Percentiles rank a stretch among this genome's conserved stretches.
Evolutionary conservation across 805 yeast species (phyloP).

Genomic region (Suhomyces xylopsoci): DNA sequence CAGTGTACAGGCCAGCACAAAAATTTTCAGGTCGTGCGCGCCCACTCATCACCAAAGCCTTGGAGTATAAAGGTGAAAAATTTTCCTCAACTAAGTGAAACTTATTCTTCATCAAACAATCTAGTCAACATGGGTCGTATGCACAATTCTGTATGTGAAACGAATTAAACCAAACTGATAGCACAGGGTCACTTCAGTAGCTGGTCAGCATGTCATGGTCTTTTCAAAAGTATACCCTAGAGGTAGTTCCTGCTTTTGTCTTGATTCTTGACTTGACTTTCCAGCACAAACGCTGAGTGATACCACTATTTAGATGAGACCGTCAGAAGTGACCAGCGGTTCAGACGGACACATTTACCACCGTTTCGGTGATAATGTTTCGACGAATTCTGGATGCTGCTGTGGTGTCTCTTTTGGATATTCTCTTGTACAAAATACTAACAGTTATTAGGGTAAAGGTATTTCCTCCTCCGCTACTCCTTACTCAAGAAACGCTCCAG

Average conservation of each 20-base stretch:
- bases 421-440: conserved; percentile 27
- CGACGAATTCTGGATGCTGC: not conserved
- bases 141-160: conserved; percentile 91
- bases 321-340: not conserved
- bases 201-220: conserved; percentile 11
- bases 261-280: conserved; percentile 16
- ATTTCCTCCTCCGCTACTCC: conserved; percentile 98
- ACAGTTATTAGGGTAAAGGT: conserved; percentile 87
- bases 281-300: conserved; percentile 38
- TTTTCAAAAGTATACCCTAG: conserved; percentile 13
- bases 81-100: conserved; percentile 6
- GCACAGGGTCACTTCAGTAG: conserved; percentile 24
- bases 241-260: conserved; percentile 18
- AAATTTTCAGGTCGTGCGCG: not conserved
- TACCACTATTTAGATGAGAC: conserved; percentile 33
- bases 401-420: not conserved
- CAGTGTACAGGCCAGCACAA: not conserved
- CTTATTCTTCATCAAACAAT: conserved; percentile 21
- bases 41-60: conserved; percentile 13
- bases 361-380: not conserved
- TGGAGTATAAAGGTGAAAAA: conserved; percentile 10
- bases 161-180: conserved; percentile 21
- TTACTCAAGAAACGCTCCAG: conserved; percentile 97
- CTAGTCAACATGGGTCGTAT: conserved; percentile 96
- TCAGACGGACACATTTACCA: not conserved